Conservation (phyloP, 1,284 basidiomycete species). For the Tremellales sp. region DNA sequence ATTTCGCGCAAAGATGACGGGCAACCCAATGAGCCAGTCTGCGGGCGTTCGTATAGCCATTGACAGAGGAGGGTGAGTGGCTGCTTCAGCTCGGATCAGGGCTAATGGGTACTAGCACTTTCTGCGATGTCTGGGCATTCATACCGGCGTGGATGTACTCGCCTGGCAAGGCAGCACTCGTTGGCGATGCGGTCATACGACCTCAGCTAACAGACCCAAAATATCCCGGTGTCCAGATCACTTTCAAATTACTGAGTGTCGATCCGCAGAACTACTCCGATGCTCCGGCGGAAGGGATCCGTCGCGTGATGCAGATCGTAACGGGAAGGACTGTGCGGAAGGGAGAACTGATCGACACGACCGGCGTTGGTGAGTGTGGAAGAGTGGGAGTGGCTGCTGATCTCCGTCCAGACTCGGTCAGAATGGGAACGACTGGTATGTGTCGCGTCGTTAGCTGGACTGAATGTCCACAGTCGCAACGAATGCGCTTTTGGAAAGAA, state of each 20-base stretch:
- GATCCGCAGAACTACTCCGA: constrained; percentile 49
- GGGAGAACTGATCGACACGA: constrained; percentile 42
- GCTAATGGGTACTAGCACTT: constrained; percentile 14
- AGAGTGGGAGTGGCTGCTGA: neutral
- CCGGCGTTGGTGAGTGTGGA: constrained; percentile 15
- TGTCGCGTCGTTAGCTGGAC: no score
- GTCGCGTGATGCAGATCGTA: constrained; percentile 44
- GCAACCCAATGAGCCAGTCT: neutral
- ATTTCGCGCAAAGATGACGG: neutral
- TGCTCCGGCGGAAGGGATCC: constrained; percentile 47
- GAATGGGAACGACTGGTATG: constrained; percentile 48
- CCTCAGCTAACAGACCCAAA: constrained; percentile 5
- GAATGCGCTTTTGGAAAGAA: constrained; percentile 10
- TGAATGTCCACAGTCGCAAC: no score
- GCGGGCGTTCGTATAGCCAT: constrained; percentile 23
- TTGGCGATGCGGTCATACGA: constrained; percentile 20
- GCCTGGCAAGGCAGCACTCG: constrained; percentile 16
- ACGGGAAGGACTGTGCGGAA: constrained; percentile 30
- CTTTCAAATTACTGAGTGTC: constrained; percentile 48
- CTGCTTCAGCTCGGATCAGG: no score
- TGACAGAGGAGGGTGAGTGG: constrained; percentile 17
- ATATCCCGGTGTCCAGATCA: constrained; percentile 26
- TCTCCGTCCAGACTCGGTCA: constrained; percentile 27
- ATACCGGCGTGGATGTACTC: constrained; percentile 15
- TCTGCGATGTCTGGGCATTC: constrained; percentile 28